Evolutionary conservation across 73 alveolate genomes (phyloP), one percentile per base, ranked within the genome.

Genomic region (Paramecium sexaurelia): DNA sequence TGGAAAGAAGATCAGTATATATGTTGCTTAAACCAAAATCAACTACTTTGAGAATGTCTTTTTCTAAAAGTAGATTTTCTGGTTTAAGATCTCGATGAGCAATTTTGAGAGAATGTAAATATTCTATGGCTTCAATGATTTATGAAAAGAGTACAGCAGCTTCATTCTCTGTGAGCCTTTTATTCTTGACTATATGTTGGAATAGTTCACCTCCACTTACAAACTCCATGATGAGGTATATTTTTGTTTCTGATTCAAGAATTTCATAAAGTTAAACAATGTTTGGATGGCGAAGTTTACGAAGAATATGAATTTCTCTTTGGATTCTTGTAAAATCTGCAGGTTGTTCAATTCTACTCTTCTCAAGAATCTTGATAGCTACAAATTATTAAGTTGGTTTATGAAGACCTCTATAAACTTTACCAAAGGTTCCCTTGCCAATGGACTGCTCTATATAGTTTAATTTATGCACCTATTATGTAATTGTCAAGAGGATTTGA

Each of bases 121-220:
- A 96, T 92, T 92, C 97, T 10, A 97, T 90, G 20, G 98, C 99
- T 24, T 95, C 93, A 40, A 96, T 95, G 35, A 97, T 92, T 92
- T 97, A 98, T 66, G 94, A 88, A 83, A 92, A 96, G 92, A 83
- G 95, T 73, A 47, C 91, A 43, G 97, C 96, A 15, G 99, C 94
- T 57, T 95, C 99, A 45, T 75, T 61, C 85, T 97, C 99, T 5
- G 55, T 17, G 29, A 97, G 91, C 67, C 97, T 85, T 61, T 94
- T 93, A 47, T 92, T 87, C 55, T 93, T 78, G 8, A 97, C 99
- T 22, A 97, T 97, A 90, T 95, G 93, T 68, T 97, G 94, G 92
- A 97, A 97, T 20, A 97, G 96, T 91, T 97, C 99, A 9, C 99
- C 99, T 19, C 98, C 98, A 36, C 89, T 71, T 11, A 98, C 97